Evolutionary conservation across 2,329 filamentous ascomycete species (phyloP).

Genomic region (Magnaporthales sp.): DNA sequence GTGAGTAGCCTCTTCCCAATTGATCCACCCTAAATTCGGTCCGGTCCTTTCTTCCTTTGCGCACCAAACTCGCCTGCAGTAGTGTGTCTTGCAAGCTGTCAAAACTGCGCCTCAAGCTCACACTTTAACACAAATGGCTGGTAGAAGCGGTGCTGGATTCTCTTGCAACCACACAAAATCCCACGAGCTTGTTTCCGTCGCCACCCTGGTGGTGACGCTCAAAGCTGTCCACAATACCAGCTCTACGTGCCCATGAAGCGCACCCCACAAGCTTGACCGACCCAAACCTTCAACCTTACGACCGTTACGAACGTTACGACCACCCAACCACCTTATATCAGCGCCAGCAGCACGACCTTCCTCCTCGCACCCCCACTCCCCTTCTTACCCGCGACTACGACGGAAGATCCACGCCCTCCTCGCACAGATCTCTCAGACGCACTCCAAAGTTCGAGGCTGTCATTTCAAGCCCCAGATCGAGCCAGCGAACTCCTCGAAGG

Average conservation of each 20-base stretch:
- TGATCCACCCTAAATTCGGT: background rate
- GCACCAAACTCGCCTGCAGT: background rate
- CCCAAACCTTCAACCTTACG: constrained; percentile 33
- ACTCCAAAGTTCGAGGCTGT: constrained; percentile 40
- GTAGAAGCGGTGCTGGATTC: background rate
- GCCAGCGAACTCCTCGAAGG: constrained; percentile 18
- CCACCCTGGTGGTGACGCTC: constrained; percentile 20
- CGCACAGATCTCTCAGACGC: constrained; percentile 39
- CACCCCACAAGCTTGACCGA: constrained; percentile 37
- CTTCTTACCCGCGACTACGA: constrained; percentile 13
- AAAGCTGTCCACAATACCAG: constrained; percentile 39
- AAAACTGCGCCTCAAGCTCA: background rate
- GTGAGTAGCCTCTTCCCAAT: background rate
- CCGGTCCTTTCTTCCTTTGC: background rate
- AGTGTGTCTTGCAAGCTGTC: background rate
- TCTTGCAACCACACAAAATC: background rate
- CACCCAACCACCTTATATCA: constrained; percentile 26
- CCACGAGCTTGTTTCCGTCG: constrained; percentile 11
- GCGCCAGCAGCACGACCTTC: constrained; percentile 33
- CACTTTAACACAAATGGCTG: background rate
- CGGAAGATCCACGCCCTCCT: constrained; percentile 37
- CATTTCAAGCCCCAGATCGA: constrained; percentile 30
- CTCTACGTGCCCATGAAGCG: constrained; percentile 23
- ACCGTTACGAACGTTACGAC: constrained; percentile 48
- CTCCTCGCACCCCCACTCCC: constrained; percentile 25